Base-by-base conservation (phyloP, 331 rosid species). In the Rhamnella rubrinervis region DNA sequence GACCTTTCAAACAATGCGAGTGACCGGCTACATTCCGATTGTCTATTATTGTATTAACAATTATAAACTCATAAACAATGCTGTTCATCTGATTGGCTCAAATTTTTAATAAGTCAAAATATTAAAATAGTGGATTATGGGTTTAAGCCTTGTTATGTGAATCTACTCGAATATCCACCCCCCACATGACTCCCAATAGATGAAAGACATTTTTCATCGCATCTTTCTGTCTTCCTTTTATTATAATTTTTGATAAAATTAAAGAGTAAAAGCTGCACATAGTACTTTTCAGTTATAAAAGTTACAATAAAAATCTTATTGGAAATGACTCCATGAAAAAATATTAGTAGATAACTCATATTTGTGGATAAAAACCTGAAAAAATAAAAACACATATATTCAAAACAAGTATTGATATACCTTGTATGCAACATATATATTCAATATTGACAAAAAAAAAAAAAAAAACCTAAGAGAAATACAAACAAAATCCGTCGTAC, bases 81-180 rank as follows among this genome's bases (percentile, higher is more conserved):
- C 0, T 7, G 49, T 44, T 44, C 16, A 44, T 44, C 49, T 10
- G 49, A 44, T 7, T 40, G 1, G 3, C 49, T 44, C 14, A 1
- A 11, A 0, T 44, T 44, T 44, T 44, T 9, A 12, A 11, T 14
- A 9, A 11, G 4, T 28, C 1, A 6, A 0, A 12, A 19, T 8
- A 6, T n/a, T 55, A 15, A 13, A 20, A 65, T 65, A 8, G 12
- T 44, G 47, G 7, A 17, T 35, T 6, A 21, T 37, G 66, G 26
- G 49, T 5, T 18, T 4, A 3, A 44, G 0, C 11, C 12, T 31
- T 31, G 61, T 53, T 37, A 39, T 67, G 71, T 60, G 71, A 67
- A 67, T 67, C 62, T 67, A 67, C 71, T 67, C 71, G 71, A 67
- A 67, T 67, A 51, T 67, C 71, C 71, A 67, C 71, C 71, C 71